These are phyloP conservation scores for Starmera amethionina DNA, from an alignment of 805 yeast genomes.

Conservation along the genomic window DNA sequence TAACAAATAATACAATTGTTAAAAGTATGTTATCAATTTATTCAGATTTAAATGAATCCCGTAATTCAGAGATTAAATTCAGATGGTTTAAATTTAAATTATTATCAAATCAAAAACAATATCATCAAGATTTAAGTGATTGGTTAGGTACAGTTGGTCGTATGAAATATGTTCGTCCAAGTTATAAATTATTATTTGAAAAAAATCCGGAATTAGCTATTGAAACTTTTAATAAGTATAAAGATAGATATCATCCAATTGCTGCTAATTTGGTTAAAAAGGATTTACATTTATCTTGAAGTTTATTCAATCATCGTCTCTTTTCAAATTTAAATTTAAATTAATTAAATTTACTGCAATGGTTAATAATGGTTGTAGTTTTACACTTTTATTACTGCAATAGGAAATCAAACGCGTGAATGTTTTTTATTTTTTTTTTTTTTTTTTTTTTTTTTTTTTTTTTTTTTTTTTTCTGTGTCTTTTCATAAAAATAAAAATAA, in stretches of 20 bases:
- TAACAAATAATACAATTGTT: slow-evolving; percentile 23
- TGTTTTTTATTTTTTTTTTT: not conserved
- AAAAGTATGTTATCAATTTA: slow-evolving; percentile 28
- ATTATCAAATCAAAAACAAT: slow-evolving; percentile 35
- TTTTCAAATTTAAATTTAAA: too few species aligned
- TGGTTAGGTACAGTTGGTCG: slow-evolving; percentile 92
- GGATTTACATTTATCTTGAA: slow-evolving; percentile 38
- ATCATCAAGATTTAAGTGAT: slow-evolving; percentile 49
- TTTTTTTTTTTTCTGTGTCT: not conserved
- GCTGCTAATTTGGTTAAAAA: slow-evolving; percentile 76
- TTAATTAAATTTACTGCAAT: too few species aligned
- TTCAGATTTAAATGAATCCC: slow-evolving; percentile 32
- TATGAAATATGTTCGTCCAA: slow-evolving; percentile 91
- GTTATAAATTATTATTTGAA: slow-evolving; percentile 52
- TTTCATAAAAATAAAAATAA: not conserved
- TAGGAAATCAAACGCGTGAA: not conserved
- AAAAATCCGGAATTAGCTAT: slow-evolving; percentile 63
- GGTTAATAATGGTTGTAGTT: too few species aligned
- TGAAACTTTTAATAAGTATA: slow-evolving; percentile 49
- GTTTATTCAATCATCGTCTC: too few species aligned
- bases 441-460: not conserved
- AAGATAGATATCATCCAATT: slow-evolving; percentile 70
- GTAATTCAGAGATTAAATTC: slow-evolving; percentile 74
- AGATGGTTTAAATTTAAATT: slow-evolving; percentile 68
- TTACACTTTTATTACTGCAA: not conserved